Percentiles rank a stretch among this genome's conserved stretches.
Conservation (phyloP, 768 basidiomycete species). For the Leccinum longicurvipes region DNA sequence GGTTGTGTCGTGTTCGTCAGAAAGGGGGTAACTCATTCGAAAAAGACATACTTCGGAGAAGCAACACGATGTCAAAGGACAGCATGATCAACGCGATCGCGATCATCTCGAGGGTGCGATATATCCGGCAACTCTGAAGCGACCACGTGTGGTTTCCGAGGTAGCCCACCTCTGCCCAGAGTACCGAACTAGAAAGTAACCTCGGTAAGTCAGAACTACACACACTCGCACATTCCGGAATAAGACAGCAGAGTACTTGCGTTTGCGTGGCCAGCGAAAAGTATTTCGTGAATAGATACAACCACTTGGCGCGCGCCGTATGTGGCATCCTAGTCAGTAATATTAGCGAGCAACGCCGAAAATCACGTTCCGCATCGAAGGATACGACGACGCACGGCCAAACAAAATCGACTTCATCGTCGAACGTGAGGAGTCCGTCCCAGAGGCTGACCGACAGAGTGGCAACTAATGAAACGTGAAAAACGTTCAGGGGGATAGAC, state of each 20-base stretch:
- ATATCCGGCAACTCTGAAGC: slow-evolving; percentile 7
- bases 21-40: background rate
- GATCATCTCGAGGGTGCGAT: slow-evolving; percentile 14
- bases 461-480: slow-evolving; percentile 5
- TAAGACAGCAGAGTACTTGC: slow-evolving; percentile 1
- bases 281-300: slow-evolving; percentile 27
- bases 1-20: background rate
- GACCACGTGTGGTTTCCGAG: background rate
- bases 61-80: slow-evolving; percentile 15
- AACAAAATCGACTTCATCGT: slow-evolving; percentile 18
- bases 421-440: slow-evolving; percentile 19
- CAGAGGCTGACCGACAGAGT: slow-evolving; percentile 12
- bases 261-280: slow-evolving; percentile 13
- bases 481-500: background rate
- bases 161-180: background rate
- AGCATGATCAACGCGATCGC: slow-evolving; percentile 12
- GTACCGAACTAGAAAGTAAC: background rate
- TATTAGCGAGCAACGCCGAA: background rate
- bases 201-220: background rate
- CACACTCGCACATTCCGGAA: background rate
- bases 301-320: slow-evolving; percentile 21
- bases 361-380: background rate
- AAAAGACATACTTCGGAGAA: slow-evolving; percentile 22
- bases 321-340: slow-evolving; percentile 12
- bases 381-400: slow-evolving; percentile 21